Evolutionary conservation across 805 yeast species (phyloP), one percentile per base, ranked within the genome.

Genomic region (Jamesozyma piceae): DNA sequence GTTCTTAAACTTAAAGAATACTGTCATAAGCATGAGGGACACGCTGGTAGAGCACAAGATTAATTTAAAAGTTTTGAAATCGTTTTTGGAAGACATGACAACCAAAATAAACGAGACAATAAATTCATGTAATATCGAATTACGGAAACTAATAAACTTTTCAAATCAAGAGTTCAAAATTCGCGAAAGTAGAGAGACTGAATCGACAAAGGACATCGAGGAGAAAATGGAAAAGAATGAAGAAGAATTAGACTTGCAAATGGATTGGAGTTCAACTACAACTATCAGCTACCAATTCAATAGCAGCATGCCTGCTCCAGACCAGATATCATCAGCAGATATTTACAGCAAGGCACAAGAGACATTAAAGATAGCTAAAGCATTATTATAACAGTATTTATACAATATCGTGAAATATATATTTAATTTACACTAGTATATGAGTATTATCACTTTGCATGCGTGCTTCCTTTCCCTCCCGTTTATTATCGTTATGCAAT

Each of bases 1-100:
- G 42, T 81, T 75, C 52, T 74, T 78, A 44, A 62, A 62, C 22
- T 63, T 78, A 35, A 82, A 81, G 54, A 73, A 72, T 38, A 62
- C 64, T 17, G 63, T 82, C 4, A 72, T 77, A 47, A 62, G 64
- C 4, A 69, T 72, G 34, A 68, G 88, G 46, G 85, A 82, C 47
- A 51, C 55, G n/a, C 58, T 81, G 34, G 69, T 69, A 14, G 47
- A 53, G 6, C 53, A 58, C 21, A 17, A 26, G 2, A 21, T 31
- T 4, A 27, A 20, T 6, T 14, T 13, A 32, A 41, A 19, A 14
- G 24, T 3, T 1, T 13, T 34, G 27, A 19, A 10, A 13, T 8
- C 32, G 11, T 42, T 22, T 15, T 10, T 34, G 18, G 17, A 15
- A 10, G 22, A 10, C 2, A 26, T 13, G 15, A 11, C 15, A 2